These are phyloP conservation scores for Crithidia bombi DNA, from an alignment of 208 protist genomes.

Conservation along the genomic window DNA sequence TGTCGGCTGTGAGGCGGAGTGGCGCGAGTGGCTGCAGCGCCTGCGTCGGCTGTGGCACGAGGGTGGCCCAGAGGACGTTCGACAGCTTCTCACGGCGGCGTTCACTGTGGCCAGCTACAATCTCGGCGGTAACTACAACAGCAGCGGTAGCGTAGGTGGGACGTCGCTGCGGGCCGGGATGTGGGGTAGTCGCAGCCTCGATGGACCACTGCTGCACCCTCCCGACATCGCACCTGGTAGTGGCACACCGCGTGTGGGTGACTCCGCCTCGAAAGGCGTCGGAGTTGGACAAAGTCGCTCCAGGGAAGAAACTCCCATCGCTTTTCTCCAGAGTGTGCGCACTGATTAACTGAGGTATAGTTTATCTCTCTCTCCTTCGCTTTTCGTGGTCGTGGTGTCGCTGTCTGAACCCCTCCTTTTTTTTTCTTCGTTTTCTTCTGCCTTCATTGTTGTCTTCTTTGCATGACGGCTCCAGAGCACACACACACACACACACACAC, in stretches of 20 bases:
- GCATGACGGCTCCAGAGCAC: too few species aligned
- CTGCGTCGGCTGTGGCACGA: slow-evolving; percentile 31
- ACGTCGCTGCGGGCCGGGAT: background rate
- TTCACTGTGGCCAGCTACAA: slow-evolving; percentile 1
- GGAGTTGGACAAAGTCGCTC: background rate
- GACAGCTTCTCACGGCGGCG: slow-evolving; percentile 21
- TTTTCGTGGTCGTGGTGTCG: background rate
- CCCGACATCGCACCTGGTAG: background rate
- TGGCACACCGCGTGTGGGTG: background rate
- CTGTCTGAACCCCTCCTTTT: slow-evolving; percentile 1
- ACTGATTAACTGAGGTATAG: background rate
- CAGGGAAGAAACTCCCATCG: background rate
- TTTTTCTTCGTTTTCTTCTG: too few species aligned
- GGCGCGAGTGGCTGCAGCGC: slow-evolving; percentile 34
- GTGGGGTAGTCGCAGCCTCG: background rate
- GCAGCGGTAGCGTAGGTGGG: background rate
- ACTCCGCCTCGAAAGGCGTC: background rate
- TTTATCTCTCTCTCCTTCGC: background rate
- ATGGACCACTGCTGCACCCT: background rate
- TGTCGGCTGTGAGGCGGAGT: slow-evolving; percentile 32
- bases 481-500: too few species aligned
- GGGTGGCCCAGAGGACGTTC: slow-evolving; percentile 38
- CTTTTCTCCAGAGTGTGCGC: slow-evolving; percentile 16
- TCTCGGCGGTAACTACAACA: background rate
- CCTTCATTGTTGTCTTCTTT: too few species aligned